Evolutionary conservation across 352 stramenopile genomes (phyloP).

Genomic region (Albugo laibachii): DNA sequence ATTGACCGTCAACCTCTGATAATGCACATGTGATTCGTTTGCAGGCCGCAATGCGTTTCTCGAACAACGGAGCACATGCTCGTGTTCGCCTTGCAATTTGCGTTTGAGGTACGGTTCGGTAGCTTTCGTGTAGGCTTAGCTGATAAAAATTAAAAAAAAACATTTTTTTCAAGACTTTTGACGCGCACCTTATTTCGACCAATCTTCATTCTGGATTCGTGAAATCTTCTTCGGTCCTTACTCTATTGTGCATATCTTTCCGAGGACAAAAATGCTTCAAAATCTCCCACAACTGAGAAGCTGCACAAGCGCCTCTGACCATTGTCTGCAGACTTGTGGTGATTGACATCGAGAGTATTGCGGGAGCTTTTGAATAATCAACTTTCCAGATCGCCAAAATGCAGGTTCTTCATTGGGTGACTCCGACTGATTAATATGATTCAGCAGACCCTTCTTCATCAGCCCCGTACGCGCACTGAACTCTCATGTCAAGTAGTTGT

Average conservation of each 20-base stretch:
- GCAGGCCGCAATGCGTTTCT: no score
- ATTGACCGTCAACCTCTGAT: no score
- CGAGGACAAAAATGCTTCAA: conserved; percentile 9
- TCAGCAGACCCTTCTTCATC: no score
- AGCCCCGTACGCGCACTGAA: not conserved
- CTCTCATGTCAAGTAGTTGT: no score
- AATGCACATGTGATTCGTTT: no score
- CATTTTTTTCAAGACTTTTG: no score
- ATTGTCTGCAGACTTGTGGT: conserved; percentile 8
- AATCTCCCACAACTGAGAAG: conserved; percentile 5
- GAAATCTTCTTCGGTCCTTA: conserved; percentile 8
- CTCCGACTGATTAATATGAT: conserved; percentile 6
- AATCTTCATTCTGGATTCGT: conserved; percentile 4
- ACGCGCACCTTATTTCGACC: no score
- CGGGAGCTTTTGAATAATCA: not conserved
- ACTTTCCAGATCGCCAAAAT: conserved; percentile 1
- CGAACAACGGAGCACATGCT: no score
- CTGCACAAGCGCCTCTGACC: conserved; percentile 1
- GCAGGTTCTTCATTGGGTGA: not conserved
- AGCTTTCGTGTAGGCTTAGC: no score
- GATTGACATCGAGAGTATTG: not conserved
- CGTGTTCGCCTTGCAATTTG: no score
- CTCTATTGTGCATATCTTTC: conserved; percentile 7
- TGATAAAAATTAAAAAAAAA: no score
- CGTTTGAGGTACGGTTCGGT: no score